A percentile compares a stretch with the other conserved stretches of the same genome.
These are phyloP conservation scores for Leccinum boreale DNA, from an alignment of 768 basidiomycete species.

Conservation along the genomic window DNA sequence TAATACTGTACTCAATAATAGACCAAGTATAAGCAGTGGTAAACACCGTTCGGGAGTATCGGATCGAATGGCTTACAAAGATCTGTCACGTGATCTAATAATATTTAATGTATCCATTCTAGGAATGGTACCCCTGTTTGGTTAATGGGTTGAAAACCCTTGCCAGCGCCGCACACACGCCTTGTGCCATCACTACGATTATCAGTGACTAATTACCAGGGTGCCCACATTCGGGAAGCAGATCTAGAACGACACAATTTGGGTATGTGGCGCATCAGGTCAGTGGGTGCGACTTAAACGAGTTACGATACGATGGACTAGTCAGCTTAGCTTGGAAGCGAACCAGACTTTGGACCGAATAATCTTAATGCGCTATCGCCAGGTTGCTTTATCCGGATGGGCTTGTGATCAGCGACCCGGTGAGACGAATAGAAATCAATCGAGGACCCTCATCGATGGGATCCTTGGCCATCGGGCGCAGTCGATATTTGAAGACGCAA, in stretches of 20 bases:
- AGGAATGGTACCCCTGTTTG: slow-evolving; percentile 4
- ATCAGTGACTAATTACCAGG: slow-evolving; percentile 6
- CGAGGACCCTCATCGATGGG: slow-evolving; percentile 14
- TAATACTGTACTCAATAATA: background rate
- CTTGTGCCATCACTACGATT: slow-evolving; percentile 8
- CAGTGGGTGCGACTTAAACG: slow-evolving; percentile 9
- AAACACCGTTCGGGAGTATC: background rate
- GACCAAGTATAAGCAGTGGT: background rate
- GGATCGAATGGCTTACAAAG: background rate
- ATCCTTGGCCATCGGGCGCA: slow-evolving; percentile 27
- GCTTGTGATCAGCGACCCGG: slow-evolving; percentile 1
- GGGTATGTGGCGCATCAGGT: slow-evolving; percentile 7
- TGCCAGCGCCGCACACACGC: slow-evolving; percentile 1
- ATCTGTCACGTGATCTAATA: background rate
- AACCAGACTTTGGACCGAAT: slow-evolving; percentile 1
- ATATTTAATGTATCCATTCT: background rate
- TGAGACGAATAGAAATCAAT: slow-evolving; percentile 5
- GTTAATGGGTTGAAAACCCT: background rate
- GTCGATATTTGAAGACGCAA: slow-evolving; percentile 29
- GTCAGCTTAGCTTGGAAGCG: slow-evolving; percentile 5
- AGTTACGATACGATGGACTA: background rate
- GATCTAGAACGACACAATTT: slow-evolving; percentile 5
- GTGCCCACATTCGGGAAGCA: background rate
- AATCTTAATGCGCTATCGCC: slow-evolving; percentile 1
- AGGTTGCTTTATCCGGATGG: slow-evolving; percentile 11